phyloP scores from a whole-genome alignment of 257 asterid species.

The Plectranthus barbatus region DNA sequence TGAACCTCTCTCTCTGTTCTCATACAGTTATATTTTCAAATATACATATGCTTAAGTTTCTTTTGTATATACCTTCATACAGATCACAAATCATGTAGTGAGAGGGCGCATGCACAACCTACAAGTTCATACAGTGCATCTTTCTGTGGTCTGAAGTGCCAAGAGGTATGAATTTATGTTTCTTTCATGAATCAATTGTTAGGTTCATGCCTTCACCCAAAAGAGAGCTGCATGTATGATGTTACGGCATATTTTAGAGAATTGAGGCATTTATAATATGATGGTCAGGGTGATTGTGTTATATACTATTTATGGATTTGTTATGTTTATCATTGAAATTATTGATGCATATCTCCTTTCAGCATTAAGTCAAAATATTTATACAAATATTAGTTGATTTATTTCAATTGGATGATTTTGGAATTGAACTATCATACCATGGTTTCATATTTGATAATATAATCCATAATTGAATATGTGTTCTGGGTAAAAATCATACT shows the following conservation, averaged over 20 bases:
- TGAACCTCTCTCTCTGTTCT: not conserved
- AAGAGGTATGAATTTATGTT: conserved; percentile 53
- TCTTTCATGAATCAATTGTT: conserved; percentile 1
- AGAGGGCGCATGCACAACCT: conserved; percentile 27
- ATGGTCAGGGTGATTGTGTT: not conserved
- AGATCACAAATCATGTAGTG: conserved; percentile 80
- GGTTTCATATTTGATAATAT: not conserved
- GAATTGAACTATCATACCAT: not conserved
- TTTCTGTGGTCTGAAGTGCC: conserved; percentile 80
- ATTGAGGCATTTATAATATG: too few species aligned
- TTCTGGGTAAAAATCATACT: not conserved
- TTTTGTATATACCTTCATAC: conserved; percentile 1
- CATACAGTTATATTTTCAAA: not conserved
- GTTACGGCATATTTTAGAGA: too few species aligned
- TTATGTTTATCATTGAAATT: not conserved
- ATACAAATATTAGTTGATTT: too few species aligned
- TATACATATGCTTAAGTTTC: conserved; percentile 5
- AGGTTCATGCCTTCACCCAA: too few species aligned
- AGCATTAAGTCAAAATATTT: too few species aligned
- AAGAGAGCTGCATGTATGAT: too few species aligned
- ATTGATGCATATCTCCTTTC: not conserved
- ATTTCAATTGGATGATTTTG: not conserved
- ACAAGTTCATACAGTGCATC: conserved; percentile 40
- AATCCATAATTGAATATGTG: not conserved
- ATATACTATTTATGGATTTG: not conserved